Percentiles rank a stretch among this genome's conserved stretches.
These are phyloP conservation scores for Thielaviopsis ethacetica DNA, from an alignment of 2,329 filamentous ascomycete species.

Conservation along the genomic window DNA sequence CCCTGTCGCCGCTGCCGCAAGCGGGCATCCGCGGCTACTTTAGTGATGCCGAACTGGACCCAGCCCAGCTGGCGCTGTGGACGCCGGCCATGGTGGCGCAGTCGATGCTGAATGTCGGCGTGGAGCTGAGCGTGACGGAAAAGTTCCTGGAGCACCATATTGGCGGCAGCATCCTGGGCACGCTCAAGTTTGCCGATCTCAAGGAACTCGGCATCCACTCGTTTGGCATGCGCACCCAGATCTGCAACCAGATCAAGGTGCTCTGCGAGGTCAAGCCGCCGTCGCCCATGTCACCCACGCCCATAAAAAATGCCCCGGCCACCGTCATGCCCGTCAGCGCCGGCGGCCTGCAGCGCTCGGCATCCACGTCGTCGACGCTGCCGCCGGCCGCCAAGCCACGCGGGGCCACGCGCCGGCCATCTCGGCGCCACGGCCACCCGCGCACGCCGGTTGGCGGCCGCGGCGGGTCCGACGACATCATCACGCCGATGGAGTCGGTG, in stretches of 20 bases:
- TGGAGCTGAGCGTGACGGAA: slow-evolving; percentile 62
- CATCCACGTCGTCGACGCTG: background rate
- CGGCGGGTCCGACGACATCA: slow-evolving; percentile 37
- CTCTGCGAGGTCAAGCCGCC: slow-evolving; percentile 40
- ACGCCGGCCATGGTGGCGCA: slow-evolving; percentile 61
- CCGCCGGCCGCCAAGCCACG: slow-evolving; percentile 13
- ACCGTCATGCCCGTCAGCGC: slow-evolving; percentile 25
- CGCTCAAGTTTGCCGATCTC: slow-evolving; percentile 80
- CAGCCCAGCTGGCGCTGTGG: slow-evolving; percentile 47
- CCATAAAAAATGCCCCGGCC: slow-evolving; percentile 42
- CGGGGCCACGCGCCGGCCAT: background rate
- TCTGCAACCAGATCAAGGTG: slow-evolving; percentile 65
- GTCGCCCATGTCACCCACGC: slow-evolving; percentile 38
- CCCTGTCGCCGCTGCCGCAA: background rate
- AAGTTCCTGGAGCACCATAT: slow-evolving; percentile 89
- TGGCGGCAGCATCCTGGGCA: slow-evolving; percentile 68
- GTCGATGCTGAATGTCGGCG: slow-evolving; percentile 72
- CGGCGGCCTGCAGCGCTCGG: slow-evolving; percentile 12
- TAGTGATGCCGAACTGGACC: slow-evolving; percentile 40
- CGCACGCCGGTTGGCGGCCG: slow-evolving; percentile 18
- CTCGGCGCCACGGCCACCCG: background rate
- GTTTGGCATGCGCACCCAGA: slow-evolving; percentile 62
- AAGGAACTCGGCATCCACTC: slow-evolving; percentile 68
- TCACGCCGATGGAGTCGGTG: slow-evolving; percentile 67
- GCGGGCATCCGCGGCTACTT: slow-evolving; percentile 32